Conservation (phyloP, 108 stramenopile genomes). For the Pseudonitzschia pungens region DNA sequence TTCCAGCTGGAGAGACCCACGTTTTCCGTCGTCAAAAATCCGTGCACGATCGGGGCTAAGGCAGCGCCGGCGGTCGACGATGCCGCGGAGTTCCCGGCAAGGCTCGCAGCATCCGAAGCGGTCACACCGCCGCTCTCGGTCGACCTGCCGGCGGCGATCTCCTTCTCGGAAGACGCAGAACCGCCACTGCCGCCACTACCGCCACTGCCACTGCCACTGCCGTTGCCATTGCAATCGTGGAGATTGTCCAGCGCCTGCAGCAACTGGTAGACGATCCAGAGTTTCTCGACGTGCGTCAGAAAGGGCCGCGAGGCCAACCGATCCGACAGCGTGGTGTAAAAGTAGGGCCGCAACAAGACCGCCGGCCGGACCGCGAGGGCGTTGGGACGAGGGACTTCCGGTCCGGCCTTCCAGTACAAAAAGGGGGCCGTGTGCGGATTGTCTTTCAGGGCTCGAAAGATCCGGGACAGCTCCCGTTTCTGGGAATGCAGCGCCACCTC, state of each 20-base stretch:
- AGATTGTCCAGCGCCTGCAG: slow-evolving; percentile 80
- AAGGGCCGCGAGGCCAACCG: slow-evolving; percentile 94
- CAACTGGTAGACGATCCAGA: slow-evolving; percentile 92
- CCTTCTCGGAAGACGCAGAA: no score
- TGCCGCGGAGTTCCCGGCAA: background rate
- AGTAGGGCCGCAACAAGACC: slow-evolving; percentile 86
- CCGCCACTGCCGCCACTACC: background rate
- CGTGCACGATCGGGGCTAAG: slow-evolving; percentile 67
- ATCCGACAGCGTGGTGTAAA: slow-evolving; percentile 86
- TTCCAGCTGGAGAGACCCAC: slow-evolving; percentile 89
- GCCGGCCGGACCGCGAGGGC: slow-evolving; percentile 39
- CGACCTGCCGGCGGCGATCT: no score
- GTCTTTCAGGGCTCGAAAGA: slow-evolving; percentile 29
- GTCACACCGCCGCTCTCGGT: no score
- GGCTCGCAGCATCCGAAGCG: no score
- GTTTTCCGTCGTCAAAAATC: slow-evolving; percentile 95
- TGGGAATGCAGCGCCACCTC: slow-evolving; percentile 10
- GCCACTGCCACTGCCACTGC: background rate
- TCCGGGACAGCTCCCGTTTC: slow-evolving; percentile 33
- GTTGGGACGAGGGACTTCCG: slow-evolving; percentile 9
- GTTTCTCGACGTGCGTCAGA: slow-evolving; percentile 86
- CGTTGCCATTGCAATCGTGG: slow-evolving; percentile 49
- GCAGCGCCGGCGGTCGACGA: slow-evolving; percentile 4
- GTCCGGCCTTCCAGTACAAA: slow-evolving; percentile 35
- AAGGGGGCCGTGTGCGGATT: slow-evolving; percentile 47